These are phyloP conservation scores for Boletellus ananiceps DNA, from an alignment of 768 basidiomycete species.

Conservation along the genomic window DNA sequence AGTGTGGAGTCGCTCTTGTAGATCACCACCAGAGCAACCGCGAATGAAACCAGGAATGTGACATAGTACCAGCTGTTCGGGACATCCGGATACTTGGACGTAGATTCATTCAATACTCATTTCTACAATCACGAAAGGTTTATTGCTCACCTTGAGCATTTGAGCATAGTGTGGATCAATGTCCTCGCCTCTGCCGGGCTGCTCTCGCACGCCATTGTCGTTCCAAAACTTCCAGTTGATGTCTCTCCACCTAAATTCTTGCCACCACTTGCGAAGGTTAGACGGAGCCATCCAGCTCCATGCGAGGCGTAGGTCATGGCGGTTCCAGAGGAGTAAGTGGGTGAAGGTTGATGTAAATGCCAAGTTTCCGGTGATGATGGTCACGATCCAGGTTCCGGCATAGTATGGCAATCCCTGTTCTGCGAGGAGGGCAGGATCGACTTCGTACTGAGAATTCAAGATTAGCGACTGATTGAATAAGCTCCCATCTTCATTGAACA, in stretches of 20 bases:
- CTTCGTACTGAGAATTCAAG: conserved; percentile 46
- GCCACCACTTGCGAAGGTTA: conserved; percentile 22
- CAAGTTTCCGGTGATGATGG: conserved; percentile 15
- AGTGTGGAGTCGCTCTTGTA: conserved; percentile 51
- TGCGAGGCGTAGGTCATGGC: conserved; percentile 41
- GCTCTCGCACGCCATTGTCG: conserved; percentile 12
- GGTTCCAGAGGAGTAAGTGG: conserved; percentile 52
- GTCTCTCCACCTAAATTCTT: conserved; percentile 19
- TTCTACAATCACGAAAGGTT: conserved; percentile 13
- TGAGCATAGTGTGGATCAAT: conserved; percentile 54
- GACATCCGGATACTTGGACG: conserved; percentile 30
- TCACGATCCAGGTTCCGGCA: conserved; percentile 23
- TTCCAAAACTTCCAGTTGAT: conserved; percentile 40
- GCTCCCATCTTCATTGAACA: conserved; percentile 51
- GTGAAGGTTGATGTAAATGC: conserved; percentile 45
- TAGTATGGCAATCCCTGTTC: conserved; percentile 36
- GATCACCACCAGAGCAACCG: conserved; percentile 50
- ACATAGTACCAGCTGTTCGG: conserved; percentile 33
- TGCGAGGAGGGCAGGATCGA: conserved; percentile 47
- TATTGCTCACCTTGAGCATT: conserved; percentile 38
- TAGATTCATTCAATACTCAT: background rate
- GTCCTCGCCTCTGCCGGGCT: conserved; percentile 35
- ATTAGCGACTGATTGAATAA: conserved; percentile 50
- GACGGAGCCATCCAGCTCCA: conserved; percentile 45
- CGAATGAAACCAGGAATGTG: conserved; percentile 31